Evolutionary conservation across 2,329 filamentous ascomycete genomes (phyloP).

Genomic region (Falciphora oryzae): DNA sequence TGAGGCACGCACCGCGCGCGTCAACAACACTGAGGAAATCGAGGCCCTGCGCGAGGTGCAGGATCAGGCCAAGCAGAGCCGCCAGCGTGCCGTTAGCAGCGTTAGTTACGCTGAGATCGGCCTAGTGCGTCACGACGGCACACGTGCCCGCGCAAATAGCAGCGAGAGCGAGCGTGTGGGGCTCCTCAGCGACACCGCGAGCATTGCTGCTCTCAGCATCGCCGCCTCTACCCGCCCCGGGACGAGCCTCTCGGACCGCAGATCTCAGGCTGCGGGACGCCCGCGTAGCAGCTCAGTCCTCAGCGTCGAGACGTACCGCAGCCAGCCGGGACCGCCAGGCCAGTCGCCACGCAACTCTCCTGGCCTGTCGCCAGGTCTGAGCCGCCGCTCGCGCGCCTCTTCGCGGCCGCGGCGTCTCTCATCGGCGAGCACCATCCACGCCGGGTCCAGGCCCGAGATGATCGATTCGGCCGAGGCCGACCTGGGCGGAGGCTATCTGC

Average conservation of each 20-base stretch:
- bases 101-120: conserved; percentile 74
- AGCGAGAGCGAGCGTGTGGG: conserved; percentile 67
- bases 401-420: conserved; percentile 9
- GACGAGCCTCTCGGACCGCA: conserved; percentile 19
- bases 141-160: conserved; percentile 66
- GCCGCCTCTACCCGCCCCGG: conserved; percentile 27
- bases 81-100: conserved; percentile 64
- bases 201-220: conserved; percentile 37
- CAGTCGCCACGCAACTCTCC: background rate
- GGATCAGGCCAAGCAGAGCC: conserved; percentile 49
- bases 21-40: conserved; percentile 47
- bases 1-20: conserved; percentile 41
- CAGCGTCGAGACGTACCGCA: conserved; percentile 38
- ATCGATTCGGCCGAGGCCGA: conserved; percentile 40
- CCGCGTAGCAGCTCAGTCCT: conserved; percentile 47
- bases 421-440: conserved; percentile 23
- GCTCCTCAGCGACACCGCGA: conserved; percentile 65
- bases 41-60: conserved; percentile 54
- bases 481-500: conserved; percentile 38
- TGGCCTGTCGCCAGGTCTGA: conserved; percentile 17
- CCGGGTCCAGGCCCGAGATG: conserved; percentile 48
- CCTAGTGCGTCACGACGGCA: conserved; percentile 71
- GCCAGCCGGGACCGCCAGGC: conserved; percentile 12
- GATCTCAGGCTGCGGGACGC: conserved; percentile 34
- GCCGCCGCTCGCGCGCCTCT: conserved; percentile 13